Conservation (phyloP, 2,329 filamentous ascomycete genomes). For the Epichloe sibirici region DNA sequence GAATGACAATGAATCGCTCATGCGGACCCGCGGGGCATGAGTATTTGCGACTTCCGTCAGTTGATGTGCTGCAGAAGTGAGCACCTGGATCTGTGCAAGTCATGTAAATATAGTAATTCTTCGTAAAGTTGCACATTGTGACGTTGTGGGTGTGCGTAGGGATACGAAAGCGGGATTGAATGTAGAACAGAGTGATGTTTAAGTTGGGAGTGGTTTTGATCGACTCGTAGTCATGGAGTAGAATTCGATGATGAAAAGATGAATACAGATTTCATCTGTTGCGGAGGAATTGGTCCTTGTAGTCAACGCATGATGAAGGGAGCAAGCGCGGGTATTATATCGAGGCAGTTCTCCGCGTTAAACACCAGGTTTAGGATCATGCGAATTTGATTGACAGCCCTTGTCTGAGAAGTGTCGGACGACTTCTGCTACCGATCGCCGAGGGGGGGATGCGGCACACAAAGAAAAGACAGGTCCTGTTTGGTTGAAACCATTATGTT, state of each 20-base stretch:
- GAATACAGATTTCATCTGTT: too few relatives aligned
- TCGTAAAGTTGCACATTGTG: slow-evolving; percentile 53
- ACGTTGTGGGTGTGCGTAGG: too few relatives aligned
- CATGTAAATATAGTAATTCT: slow-evolving; percentile 68
- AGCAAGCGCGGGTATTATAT: not conserved
- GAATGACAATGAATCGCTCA: slow-evolving; percentile 60
- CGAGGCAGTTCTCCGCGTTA: not conserved
- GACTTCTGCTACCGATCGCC: too few relatives aligned
- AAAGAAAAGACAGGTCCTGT: not conserved
- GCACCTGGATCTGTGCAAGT: slow-evolving; percentile 54
- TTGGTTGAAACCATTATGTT: too few relatives aligned
- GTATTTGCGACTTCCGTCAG: slow-evolving; percentile 50
- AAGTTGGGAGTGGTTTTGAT: too few relatives aligned
- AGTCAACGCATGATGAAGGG: not conserved
- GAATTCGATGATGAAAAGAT: too few relatives aligned
- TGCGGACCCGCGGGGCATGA: slow-evolving; percentile 54
- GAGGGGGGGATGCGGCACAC: not conserved
- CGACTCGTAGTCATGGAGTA: too few relatives aligned
- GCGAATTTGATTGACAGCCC: not conserved
- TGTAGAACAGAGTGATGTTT: too few relatives aligned
- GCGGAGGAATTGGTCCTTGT: not conserved
- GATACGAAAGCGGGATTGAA: too few relatives aligned
- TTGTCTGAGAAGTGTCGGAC: not conserved
- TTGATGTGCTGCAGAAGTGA: slow-evolving; percentile 58
- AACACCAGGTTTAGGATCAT: not conserved